phyloP scores from a whole-genome alignment of 306 rosid genomes.

The Medicago ruthenica region DNA sequence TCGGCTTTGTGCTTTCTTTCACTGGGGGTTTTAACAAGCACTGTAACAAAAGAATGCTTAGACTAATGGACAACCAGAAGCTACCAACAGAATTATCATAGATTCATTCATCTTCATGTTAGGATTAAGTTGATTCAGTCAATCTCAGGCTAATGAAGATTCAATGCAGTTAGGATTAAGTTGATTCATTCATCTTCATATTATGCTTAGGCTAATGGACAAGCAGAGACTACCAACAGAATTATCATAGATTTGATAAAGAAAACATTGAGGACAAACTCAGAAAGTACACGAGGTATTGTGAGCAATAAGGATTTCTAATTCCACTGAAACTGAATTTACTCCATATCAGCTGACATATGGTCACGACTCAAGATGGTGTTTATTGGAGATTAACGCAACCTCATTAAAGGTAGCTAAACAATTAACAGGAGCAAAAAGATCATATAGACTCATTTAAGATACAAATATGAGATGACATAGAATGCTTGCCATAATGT shows the following conservation, averaged over 20 bases:
- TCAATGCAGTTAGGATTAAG: no score
- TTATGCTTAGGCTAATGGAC: background rate
- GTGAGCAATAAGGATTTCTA: background rate
- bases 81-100: background rate
- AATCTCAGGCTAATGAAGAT: no score
- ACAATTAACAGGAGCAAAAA: background rate
- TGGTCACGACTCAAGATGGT: background rate
- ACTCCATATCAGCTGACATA: background rate
- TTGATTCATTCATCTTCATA: background rate
- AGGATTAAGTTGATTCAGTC: background rate
- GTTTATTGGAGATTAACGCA: background rate
- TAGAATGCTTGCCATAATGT: no score
- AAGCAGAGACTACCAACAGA: background rate
- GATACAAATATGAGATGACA: no score
- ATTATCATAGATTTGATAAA: background rate
- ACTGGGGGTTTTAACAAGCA: conserved; percentile 73
- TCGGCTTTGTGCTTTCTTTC: conserved; percentile 80
- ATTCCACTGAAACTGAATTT: no score
- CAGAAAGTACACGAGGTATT: background rate
- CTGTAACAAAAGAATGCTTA: conserved; percentile 53
- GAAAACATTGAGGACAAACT: background rate
- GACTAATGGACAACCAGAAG: background rate
- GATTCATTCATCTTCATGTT: background rate
- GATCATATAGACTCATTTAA: background rate
- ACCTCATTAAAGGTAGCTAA: background rate